phyloP scores from a whole-genome alignment of 106 monocot genomes.

The Phalaenopsis aphrodite region DNA sequence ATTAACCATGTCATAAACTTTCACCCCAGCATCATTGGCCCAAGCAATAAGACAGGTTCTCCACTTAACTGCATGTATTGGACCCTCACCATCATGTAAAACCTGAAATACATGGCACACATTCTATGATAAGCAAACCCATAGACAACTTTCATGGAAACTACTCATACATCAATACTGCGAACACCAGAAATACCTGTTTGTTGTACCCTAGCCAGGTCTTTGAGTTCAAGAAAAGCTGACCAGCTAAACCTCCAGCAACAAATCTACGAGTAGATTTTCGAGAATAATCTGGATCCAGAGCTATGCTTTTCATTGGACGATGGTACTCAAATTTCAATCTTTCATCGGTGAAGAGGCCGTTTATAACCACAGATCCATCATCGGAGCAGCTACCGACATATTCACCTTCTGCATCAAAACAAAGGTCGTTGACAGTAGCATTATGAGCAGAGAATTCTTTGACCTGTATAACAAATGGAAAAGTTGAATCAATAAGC shows the following conservation, averaged over 20 bases:
- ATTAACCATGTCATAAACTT: slow-evolving; percentile 88
- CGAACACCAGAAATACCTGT: slow-evolving; percentile 43
- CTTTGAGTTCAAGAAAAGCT: slow-evolving; percentile 74
- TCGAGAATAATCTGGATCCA: slow-evolving; percentile 76
- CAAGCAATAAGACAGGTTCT: slow-evolving; percentile 92
- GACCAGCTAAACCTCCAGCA: slow-evolving; percentile 91
- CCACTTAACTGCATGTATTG: slow-evolving; percentile 96
- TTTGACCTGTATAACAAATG: slow-evolving; percentile 60
- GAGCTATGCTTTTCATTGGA: slow-evolving; percentile 92
- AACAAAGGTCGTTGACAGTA: slow-evolving; percentile 89
- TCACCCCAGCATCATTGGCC: slow-evolving; percentile 96
- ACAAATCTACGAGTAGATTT: slow-evolving; percentile 72
- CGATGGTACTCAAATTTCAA: slow-evolving; percentile 89
- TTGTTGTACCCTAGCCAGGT: slow-evolving; percentile 76
- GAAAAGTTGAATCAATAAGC: neutral
- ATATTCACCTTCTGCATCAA: slow-evolving; percentile 90
- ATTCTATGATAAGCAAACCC: slow-evolving; percentile 2
- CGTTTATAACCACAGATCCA: slow-evolving; percentile 74
- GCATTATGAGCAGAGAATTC: slow-evolving; percentile 83
- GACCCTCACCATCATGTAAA: slow-evolving; percentile 93
- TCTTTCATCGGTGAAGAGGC: slow-evolving; percentile 84
- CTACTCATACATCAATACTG: neutral
- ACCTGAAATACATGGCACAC: slow-evolving; percentile 35
- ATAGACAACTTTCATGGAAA: neutral
- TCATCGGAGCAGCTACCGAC: slow-evolving; percentile 98